phyloP scores from a whole-genome alignment of 345 rosid genomes.

The Toxicodendron radicans region DNA sequence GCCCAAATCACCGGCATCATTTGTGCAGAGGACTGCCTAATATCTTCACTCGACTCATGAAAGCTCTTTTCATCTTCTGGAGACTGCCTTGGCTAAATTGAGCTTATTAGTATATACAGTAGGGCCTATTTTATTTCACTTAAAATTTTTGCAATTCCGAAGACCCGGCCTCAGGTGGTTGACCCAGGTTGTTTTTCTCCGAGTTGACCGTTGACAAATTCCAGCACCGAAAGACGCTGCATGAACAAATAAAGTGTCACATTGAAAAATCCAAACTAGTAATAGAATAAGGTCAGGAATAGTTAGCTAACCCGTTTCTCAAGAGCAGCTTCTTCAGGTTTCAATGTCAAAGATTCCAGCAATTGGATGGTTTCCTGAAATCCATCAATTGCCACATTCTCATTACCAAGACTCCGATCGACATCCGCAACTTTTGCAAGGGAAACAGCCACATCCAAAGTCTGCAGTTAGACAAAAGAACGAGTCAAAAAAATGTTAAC shows the following conservation, averaged over 20 bases:
- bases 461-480: slow-evolving; percentile 30
- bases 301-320: slow-evolving; percentile 66
- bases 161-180: slow-evolving; percentile 14
- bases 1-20: neutral
- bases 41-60: neutral
- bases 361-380: slow-evolving; percentile 80
- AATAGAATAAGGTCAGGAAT: slow-evolving; percentile 7
- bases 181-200: slow-evolving; percentile 45
- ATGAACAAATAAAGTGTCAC: slow-evolving; percentile 11
- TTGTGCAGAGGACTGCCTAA: neutral
- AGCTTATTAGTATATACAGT: slow-evolving; percentile 28
- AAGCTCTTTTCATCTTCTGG: slow-evolving; percentile 9
- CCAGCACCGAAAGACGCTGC: slow-evolving; percentile 82
- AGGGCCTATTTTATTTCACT: slow-evolving; percentile 1
- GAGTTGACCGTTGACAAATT: slow-evolving; percentile 73
- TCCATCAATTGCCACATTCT: slow-evolving; percentile 61
- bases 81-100: slow-evolving; percentile 3
- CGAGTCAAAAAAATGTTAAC: neutral
- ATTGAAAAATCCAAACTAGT: slow-evolving; percentile 7
- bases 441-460: slow-evolving; percentile 80
- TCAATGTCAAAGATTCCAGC: slow-evolving; percentile 66
- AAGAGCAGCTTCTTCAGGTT: slow-evolving; percentile 64
- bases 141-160: neutral
- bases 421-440: slow-evolving; percentile 95
- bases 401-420: slow-evolving; percentile 67